Evolutionary conservation across 352 stramenopile genomes (phyloP), one percentile per base, ranked within the genome.

Genomic region (Pilasporangium apinafurcum): DNA sequence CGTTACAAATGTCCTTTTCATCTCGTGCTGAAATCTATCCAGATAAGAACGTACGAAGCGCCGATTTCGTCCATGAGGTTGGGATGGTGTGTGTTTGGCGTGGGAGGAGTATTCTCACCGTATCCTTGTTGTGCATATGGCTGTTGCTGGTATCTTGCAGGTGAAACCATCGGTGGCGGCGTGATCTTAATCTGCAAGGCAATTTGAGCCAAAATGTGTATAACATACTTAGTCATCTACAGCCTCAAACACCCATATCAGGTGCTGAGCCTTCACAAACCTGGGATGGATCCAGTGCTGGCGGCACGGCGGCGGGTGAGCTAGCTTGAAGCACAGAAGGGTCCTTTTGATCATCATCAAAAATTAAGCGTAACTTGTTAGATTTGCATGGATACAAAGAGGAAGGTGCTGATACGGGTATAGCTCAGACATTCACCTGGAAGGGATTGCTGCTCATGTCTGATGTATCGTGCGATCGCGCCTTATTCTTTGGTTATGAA

Each of bases 51-150:
- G 38, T 65, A 77, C 56, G 75, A 82, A 24, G 56, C 55, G 42
- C 79, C 72, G 31, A 93, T 83, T 50, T 91, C 78, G 45, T 93
- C 76, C 76, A 93, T 93, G 31, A 93, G 70, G 50, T 91, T 92
- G 16, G 51, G 35, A 43, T 67, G 65, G 17, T 62, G 64, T 27
- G 25, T 57, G 44, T 42, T 37, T 29, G 27, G 44, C 12, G 51
- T 39, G 13, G 37, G 50, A 7, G 61, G 32, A 18, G 44, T 45
- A n/a, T 37, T 37, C 18, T 22, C 17, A 20, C 45, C 30, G 21
- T 43, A 33, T 43, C 47, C 38, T 44, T 53, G 43, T 18, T 45
- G 26, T 36, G 37, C 18, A n/a, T 26, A 30, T 37, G 44, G 53
- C 17, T 48, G 56, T 36, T 68, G 56, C 27, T 68, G 37, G 30